Base-by-base conservation (phyloP, 345 rosid genomes). In the Syzygium jambos region DNA sequence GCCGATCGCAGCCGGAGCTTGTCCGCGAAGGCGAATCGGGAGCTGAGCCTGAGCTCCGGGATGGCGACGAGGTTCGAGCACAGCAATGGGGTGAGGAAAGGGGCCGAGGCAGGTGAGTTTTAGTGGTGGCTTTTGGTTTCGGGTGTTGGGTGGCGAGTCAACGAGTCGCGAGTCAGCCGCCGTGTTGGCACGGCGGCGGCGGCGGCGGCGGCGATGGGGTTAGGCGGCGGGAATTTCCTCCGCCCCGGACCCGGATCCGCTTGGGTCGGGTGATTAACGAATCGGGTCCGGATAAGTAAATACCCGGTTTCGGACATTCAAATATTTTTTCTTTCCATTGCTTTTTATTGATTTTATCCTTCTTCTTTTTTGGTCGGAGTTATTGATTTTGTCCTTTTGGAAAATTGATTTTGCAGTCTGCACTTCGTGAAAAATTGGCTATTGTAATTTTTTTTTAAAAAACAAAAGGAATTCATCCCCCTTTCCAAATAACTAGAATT, bases 121-220 rank as follows among this genome's bases (percentile, higher is more conserved):
- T 86, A 86, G 46, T 43, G 46, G 7, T 43, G 90, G 91, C 88
- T 89, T 85, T 88, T 87, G 86, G 49, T 46, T 73, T 1, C 46
- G 38, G 25, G 80, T 34, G 22, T 4, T 9, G 49, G 49, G 80
- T 19, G 7, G 25, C 49, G 25, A 73, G 49, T 1, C 49, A 2
- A 9, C 12, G 80, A 73, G 46, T 19, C 80, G 80, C 25, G 80
- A 9, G 25, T 73, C 80, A 5, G 34, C 46, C 49, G 23, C 80
- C 21, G 80, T 17, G 49, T 34, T 34, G 80, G 46, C 46, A 17
- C 25, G 80, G 80, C 9, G 25, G 80, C 9, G n/a, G n/a, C n/a
- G n/a, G n/a, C n/a, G n/a, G n/a, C n/a, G 25, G 25, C 9, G 49
- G 46, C 49, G 25, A n/a, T 29, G 21, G n/a, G n/a, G n/a, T n/a